phyloP scores from a whole-genome alignment of 345 rosid species.

The Eutrema yunnanense region DNA sequence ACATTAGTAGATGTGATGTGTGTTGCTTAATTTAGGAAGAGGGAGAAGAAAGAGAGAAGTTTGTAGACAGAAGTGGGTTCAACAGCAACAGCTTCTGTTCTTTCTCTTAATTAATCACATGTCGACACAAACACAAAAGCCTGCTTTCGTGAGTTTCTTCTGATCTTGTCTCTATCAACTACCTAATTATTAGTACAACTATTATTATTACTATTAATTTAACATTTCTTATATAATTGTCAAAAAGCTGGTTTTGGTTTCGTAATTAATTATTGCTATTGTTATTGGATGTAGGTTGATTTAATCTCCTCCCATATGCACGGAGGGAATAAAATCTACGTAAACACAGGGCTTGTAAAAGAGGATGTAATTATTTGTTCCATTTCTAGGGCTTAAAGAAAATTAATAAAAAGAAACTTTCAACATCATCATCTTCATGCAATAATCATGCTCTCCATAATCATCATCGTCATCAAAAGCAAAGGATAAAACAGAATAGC shows the following conservation, averaged over 20 bases:
- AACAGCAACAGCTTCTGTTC: conserved; percentile 44
- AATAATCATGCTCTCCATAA: background rate
- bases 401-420: background rate
- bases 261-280: background rate
- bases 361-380: conserved; percentile 6
- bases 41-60: conserved; percentile 46
- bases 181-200: background rate
- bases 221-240: background rate
- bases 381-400: background rate
- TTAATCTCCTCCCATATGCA: conserved; percentile 6
- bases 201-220: background rate
- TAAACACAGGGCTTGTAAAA: background rate
- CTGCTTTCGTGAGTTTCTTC: conserved; percentile 24
- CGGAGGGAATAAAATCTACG: conserved; percentile 15
- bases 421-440: background rate
- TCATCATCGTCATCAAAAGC: background rate
- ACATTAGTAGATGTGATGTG: background rate
- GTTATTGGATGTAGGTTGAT: conserved; percentile 3
- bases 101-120: conserved; percentile 40
- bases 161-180: conserved; percentile 18
- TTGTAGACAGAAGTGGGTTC: conserved; percentile 42
- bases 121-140: conserved; percentile 24
- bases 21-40: conserved; percentile 31
- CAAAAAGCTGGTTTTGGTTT: background rate
- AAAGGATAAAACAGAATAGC: background rate